Conservation (phyloP, 768 basidiomycete species). For the Boletus patriciae region DNA sequence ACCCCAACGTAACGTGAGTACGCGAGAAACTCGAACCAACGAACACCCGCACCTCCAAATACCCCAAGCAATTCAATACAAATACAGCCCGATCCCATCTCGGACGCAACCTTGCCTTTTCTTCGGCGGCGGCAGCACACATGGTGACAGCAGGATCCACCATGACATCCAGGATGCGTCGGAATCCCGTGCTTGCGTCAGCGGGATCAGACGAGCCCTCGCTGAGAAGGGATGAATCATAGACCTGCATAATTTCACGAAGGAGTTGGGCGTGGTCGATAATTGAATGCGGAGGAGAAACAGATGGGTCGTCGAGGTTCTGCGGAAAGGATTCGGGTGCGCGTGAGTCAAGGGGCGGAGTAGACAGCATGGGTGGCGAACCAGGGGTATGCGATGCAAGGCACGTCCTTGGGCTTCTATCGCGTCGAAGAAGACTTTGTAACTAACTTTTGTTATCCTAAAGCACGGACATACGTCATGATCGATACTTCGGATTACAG, state of each 20-base stretch:
- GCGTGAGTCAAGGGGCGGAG: neutral
- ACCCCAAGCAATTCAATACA: constrained; percentile 81
- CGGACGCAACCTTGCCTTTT: constrained; percentile 52
- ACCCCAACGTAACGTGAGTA: neutral
- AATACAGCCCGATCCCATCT: constrained; percentile 85
- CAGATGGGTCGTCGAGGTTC: constrained; percentile 68
- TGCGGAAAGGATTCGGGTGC: constrained; percentile 22
- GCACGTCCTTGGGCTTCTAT: constrained; percentile 82
- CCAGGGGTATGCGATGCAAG: constrained; percentile 52
- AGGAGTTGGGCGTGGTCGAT: constrained; percentile 83
- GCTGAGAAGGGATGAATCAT: constrained; percentile 80
- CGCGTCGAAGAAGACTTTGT: constrained; percentile 84
- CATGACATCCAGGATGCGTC: constrained; percentile 71
- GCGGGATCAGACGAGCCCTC: constrained; percentile 30
- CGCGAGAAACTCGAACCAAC: neutral
- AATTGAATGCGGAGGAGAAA: constrained; percentile 73
- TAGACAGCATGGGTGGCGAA: constrained; percentile 30
- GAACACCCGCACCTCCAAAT: constrained; percentile 61
- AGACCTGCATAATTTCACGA: constrained; percentile 86
- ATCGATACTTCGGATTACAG: neutral
- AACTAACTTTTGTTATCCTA: constrained; percentile 80
- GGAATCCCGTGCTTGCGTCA: constrained; percentile 19
- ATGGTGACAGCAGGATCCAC: constrained; percentile 82
- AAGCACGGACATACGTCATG: neutral
- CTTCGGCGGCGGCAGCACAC: constrained; percentile 66